Base-by-base conservation (phyloP, 192 early-diverging fungal genomes). In the Cetraspora pellucida region DNA sequence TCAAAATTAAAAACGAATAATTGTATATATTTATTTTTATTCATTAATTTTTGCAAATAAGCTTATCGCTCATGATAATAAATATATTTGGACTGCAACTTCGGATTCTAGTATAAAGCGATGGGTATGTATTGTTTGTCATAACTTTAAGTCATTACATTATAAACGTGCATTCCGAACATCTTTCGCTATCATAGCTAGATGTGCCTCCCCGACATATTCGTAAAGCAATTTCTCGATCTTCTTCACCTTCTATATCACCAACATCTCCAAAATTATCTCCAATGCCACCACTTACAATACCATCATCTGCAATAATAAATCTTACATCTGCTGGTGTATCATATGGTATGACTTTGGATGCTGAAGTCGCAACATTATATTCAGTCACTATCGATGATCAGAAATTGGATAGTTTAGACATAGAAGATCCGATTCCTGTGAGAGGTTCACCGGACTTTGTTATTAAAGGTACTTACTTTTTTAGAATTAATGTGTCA, bases 21-120 rank as follows among this genome's bases (percentile, higher is more conserved):
- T 46, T 64, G 8, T 13, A 75, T 23, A 11, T 75, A 52, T 52
- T 4, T 19, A 19, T 19, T 52, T 54, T 19, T 17, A 4, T 37
- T 47, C 75, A 27, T 75, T n/a, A n/a, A n/a, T 66, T 70, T 58
- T 77, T 58, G 49, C 68, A n/a, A 31, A 37, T 21, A 77, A 92
- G 89, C 76, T 95, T 75, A 93, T 93, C 21, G 95, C 94, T 1
- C 85, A 93, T 19, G 90, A 97, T 45, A 92, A 97, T 81, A 83
- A 88, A 67, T 95, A 90, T 76, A 85, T 97, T 14, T 97, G 95
- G 95, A 96, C 96, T 1, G 96, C 96, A 0, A 97, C 97, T 9
- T 89, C 88, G 57, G 88, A 87, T 16, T 93, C 95, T 5, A 89
- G 82, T 50, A 86, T 99, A 67, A 93, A 95, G 57, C 90, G 95